These are phyloP conservation scores for Tolypocladium paradoxum DNA, from an alignment of 2,329 filamentous ascomycete species.

Conservation along the genomic window DNA sequence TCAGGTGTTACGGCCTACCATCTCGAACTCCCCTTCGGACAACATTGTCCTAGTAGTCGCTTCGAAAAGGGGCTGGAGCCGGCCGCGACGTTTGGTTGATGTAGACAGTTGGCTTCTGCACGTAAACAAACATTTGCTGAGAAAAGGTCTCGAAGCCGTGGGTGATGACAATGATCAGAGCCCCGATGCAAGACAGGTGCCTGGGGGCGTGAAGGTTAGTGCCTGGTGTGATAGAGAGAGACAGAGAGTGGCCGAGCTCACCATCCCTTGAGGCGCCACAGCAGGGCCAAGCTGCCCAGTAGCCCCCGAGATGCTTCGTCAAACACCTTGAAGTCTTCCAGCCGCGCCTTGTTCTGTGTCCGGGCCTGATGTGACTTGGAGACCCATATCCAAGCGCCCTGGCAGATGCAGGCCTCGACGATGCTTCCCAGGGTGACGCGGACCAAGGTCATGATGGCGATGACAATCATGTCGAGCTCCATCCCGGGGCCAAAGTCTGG, in stretches of 20 bases:
- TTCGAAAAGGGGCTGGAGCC: conserved; percentile 18
- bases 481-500: conserved; percentile 17
- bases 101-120: conserved; percentile 13
- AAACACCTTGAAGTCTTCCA: conserved; percentile 28
- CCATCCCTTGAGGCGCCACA: conserved; percentile 25
- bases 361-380: conserved; percentile 20
- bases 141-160: conserved; percentile 29
- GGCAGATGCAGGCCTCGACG: conserved; percentile 24
- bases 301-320: conserved; percentile 26
- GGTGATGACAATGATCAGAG: conserved; percentile 21
- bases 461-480: conserved; percentile 22
- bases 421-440: conserved; percentile 23
- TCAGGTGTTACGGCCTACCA: neutral
- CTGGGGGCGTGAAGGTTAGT: conserved; percentile 7
- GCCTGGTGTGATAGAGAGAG: conserved; percentile 1
- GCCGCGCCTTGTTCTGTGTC: conserved; percentile 18
- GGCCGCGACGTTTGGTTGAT: conserved; percentile 7
- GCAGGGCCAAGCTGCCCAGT: conserved; percentile 20
- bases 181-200: conserved; percentile 27
- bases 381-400: conserved; percentile 29
- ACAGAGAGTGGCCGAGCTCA: conserved; percentile 6
- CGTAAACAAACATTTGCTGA: conserved; percentile 25
- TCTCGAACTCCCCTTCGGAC: conserved; percentile 10
- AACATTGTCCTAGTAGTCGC: conserved; percentile 24
- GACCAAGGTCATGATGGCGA: conserved; percentile 26